Evolutionary conservation across 768 basidiomycete species (phyloP).

Genomic region (Cubamyces lactineus): DNA sequence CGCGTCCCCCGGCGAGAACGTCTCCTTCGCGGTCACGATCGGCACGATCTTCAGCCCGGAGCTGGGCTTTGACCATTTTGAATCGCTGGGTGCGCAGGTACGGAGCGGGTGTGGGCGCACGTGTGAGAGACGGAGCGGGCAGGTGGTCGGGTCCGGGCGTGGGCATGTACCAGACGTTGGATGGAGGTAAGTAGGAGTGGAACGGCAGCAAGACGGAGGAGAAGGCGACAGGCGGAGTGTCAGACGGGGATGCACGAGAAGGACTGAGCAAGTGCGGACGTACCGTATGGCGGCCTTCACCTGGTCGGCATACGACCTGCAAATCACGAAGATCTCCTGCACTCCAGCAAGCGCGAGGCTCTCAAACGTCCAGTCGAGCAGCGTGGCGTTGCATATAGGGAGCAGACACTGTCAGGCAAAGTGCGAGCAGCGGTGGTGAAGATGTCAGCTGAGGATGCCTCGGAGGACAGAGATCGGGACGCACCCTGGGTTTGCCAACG

Average conservation of each 20-base stretch:
- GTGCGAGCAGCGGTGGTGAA: slow-evolving; percentile 23
- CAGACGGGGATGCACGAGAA: slow-evolving; percentile 2
- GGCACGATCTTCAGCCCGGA: slow-evolving; percentile 83
- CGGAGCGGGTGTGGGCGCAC: neutral
- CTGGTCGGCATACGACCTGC: slow-evolving; percentile 86
- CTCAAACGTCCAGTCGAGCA: slow-evolving; percentile 97
- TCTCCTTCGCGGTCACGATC: slow-evolving; percentile 83
- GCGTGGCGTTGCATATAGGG: slow-evolving; percentile 90
- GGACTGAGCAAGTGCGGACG: slow-evolving; percentile 32
- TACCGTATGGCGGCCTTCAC: slow-evolving; percentile 86
- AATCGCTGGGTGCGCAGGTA: slow-evolving; percentile 51
- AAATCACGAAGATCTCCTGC: slow-evolving; percentile 94
- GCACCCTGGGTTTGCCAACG: slow-evolving; percentile 80
- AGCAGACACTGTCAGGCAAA: slow-evolving; percentile 71
- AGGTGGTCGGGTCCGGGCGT: no score
- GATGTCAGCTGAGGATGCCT: neutral
- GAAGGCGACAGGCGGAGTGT: slow-evolving; percentile 5
- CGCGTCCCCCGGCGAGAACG: slow-evolving; percentile 87
- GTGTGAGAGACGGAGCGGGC: no score
- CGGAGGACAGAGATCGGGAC: slow-evolving; percentile 30
- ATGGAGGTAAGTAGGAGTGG: neutral
- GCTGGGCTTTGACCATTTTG: slow-evolving; percentile 82
- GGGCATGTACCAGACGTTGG: neutral
- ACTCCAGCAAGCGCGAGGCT: slow-evolving; percentile 93
- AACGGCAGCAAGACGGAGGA: neutral